These are phyloP conservation scores for Globisporangium abappressorium DNA, from an alignment of 352 stramenopile species.

Conservation along the genomic window DNA sequence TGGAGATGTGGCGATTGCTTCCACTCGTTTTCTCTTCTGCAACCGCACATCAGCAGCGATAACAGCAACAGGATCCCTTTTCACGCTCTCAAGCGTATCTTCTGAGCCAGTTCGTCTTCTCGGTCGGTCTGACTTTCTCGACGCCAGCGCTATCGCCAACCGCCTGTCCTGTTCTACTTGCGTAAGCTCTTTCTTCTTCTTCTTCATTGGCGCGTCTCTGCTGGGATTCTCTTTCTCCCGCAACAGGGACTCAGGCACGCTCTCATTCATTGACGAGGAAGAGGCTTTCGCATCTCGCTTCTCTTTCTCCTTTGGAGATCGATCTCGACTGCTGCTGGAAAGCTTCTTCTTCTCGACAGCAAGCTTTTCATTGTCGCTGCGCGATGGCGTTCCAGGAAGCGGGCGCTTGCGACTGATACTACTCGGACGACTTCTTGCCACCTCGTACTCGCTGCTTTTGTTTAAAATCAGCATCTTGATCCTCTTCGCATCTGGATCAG, in stretches of 20 bases:
- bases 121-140: conserved; percentile 9
- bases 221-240: neutral
- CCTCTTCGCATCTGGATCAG: neutral
- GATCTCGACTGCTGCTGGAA: conserved; percentile 2
- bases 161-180: conserved; percentile 2
- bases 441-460: neutral
- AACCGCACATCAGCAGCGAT: neutral
- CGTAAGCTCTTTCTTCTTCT: neutral
- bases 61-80: neutral
- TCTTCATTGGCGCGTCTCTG: neutral
- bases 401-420: conserved; percentile 17
- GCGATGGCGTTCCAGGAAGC: conserved; percentile 1
- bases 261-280: neutral
- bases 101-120: conserved; percentile 2
- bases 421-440: neutral
- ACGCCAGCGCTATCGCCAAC: neutral
- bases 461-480: neutral
- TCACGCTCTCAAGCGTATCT: neutral
- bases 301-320: neutral
- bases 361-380: neutral
- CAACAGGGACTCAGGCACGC: neutral
- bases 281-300: neutral
- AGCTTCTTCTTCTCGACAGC: neutral
- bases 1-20: neutral
- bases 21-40: conserved; percentile 13